Conservation (phyloP, 441 rosid species). For the Syzygium syzygioides region DNA sequence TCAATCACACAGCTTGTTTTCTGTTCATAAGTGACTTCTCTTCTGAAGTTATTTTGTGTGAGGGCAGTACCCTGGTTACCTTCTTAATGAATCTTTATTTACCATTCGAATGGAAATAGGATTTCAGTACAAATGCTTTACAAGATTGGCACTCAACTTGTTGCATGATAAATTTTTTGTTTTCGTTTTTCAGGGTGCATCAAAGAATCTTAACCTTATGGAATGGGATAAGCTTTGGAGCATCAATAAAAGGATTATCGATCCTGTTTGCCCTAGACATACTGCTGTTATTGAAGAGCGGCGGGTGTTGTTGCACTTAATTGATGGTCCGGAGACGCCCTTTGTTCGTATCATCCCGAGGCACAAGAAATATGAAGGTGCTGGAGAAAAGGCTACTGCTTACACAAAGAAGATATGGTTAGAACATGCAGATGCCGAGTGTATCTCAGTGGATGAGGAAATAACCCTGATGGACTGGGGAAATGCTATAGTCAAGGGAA, state of each 20-base stretch:
- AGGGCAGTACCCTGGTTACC: not conserved
- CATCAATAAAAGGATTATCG: conserved; percentile 82
- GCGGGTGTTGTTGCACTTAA: conserved; percentile 52
- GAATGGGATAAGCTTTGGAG: conserved; percentile 98
- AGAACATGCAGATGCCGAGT: conserved; percentile 68
- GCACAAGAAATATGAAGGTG: conserved; percentile 87
- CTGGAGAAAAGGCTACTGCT: conserved; percentile 91
- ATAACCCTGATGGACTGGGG: conserved; percentile 97
- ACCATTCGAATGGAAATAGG: not conserved
- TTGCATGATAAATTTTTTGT: not conserved
- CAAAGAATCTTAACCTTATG: conserved; percentile 85
- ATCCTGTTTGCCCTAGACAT: conserved; percentile 95
- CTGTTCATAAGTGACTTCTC: not conserved
- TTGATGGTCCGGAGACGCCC: conserved; percentile 63
- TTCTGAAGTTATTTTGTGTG: not conserved
- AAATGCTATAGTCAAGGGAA: conserved; percentile 78
- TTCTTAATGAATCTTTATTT: not conserved
- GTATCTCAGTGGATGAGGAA: conserved; percentile 65
- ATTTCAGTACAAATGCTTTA: not conserved
- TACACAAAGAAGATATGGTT: conserved; percentile 73
- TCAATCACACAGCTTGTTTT: not conserved
- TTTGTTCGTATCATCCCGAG: conserved; percentile 76
- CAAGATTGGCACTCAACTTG: not conserved
- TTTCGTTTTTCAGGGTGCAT: conserved; percentile 58
- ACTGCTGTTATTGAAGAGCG: conserved; percentile 76